These are phyloP conservation scores for Piper betle DNA, from an alignment of 164 flowering plant genomes.

Conservation along the genomic window DNA sequence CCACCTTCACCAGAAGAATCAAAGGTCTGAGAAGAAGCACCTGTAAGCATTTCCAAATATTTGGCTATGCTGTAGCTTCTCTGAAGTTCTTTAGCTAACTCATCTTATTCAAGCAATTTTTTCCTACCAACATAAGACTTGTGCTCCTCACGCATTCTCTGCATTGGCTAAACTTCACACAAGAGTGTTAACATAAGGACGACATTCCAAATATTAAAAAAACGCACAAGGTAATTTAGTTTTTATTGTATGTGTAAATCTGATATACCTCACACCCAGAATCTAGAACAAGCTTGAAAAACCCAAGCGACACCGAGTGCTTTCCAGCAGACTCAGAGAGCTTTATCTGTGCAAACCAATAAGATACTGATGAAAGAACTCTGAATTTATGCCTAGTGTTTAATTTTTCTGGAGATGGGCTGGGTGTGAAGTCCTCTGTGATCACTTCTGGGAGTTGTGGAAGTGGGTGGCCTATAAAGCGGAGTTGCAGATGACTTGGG, in stretches of 20 bases:
- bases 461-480: slow-evolving; percentile 24
- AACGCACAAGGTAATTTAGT: too few species aligned
- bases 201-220: too few species aligned
- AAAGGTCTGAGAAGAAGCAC: slow-evolving; percentile 36
- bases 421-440: slow-evolving; percentile 17
- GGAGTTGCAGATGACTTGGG: slow-evolving; percentile 41
- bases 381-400: slow-evolving; percentile 34
- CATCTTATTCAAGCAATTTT: slow-evolving; percentile 46
- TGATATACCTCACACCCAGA: slow-evolving; percentile 80
- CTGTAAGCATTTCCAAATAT: slow-evolving; percentile 40
- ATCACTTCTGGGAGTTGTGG: slow-evolving; percentile 33
- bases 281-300: slow-evolving; percentile 84
- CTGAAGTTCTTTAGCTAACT: slow-evolving; percentile 42
- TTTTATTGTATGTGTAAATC: too few species aligned
- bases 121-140: slow-evolving; percentile 49
- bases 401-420: slow-evolving; percentile 41
- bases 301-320: slow-evolving; percentile 77
- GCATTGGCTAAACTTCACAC: slow-evolving; percentile 38
- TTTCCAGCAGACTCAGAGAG: slow-evolving; percentile 73
- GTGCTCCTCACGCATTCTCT: slow-evolving; percentile 59
- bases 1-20: slow-evolving; percentile 61
- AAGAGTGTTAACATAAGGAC: too few species aligned
- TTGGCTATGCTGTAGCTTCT: slow-evolving; percentile 38
- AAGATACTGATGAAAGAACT: slow-evolving; percentile 49
- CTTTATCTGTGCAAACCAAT: slow-evolving; percentile 83